Base-by-base conservation (phyloP, 768 basidiomycete species). In the Mycena filopes region DNA sequence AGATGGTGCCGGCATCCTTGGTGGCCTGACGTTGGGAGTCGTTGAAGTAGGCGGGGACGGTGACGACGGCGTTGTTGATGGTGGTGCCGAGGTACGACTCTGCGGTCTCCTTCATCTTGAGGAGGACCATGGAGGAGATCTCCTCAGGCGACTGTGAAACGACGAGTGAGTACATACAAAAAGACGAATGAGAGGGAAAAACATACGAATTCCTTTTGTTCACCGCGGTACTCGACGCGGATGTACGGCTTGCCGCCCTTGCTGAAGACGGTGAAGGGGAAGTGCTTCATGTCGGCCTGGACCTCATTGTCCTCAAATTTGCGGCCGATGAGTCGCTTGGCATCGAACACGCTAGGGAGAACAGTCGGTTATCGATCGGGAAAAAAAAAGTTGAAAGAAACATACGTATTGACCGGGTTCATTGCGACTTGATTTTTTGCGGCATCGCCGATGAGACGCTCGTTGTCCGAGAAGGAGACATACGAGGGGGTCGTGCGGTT, bases 341-440 rank as follows among this genome's bases (percentile, higher is more conserved):
- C 65, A 60, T 65, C 67, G 65, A 67, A 67, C 28, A 72, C 66
- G 4, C 64, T 70, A 23, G 20, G 40, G 31, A 46, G 25, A 11
- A 20, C 23, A 51, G 48, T 62, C 23, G 54, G 51, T 20, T 23
- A 66, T 53, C 63, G 60, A 71, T 48, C 49, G 42, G n/a, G 47
- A 64, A 65, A 31, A 56, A n/a, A 57, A 12, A 25, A 68, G 40
- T 57, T 61, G 67, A 49, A 69, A 66, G 43, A 42, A 63, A 55
- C 63, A 56, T 67, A 55, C 61, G 65, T 68, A 60, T 57, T 64
- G 20, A 26, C 86, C 60, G 96, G 96, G 87, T 98, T 99, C 95
- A 98, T 96, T 64, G 96, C 96, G 80, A 94, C 94, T 74, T 96
- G 95, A 81, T 98, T 98, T 85, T 98, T 98, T 59, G 97, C 97